phyloP scores from a whole-genome alignment of 768 basidiomycete genomes.

The Chalciporus piperatus region DNA sequence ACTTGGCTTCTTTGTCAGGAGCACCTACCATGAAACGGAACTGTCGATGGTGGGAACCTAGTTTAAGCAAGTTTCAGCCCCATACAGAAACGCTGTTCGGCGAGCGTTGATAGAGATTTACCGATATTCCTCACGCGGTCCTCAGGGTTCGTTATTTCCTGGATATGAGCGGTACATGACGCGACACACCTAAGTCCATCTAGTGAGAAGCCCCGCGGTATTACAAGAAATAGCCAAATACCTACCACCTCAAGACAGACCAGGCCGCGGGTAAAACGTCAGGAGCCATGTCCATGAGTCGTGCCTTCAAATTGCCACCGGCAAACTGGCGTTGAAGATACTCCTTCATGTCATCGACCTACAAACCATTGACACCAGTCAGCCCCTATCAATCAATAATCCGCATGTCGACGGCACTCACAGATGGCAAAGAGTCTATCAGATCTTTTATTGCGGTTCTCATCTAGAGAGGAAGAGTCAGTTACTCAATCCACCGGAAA shows the following conservation, averaged over 20 bases:
- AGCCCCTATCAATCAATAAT: background rate
- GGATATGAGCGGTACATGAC: constrained; percentile 69
- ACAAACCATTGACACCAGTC: background rate
- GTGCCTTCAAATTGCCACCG: constrained; percentile 51
- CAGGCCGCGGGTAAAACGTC: constrained; percentile 57
- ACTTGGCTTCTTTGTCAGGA: constrained; percentile 69
- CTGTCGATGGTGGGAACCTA: constrained; percentile 54
- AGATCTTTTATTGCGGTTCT: constrained; percentile 41
- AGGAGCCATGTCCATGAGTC: constrained; percentile 49
- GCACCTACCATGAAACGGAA: constrained; percentile 71
- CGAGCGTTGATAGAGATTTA: constrained; percentile 14
- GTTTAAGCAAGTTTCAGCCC: background rate
- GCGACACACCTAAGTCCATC: constrained; percentile 54
- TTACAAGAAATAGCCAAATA: background rate
- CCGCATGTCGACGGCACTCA: constrained; percentile 21
- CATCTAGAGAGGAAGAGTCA: constrained; percentile 37
- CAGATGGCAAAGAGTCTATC: constrained; percentile 49
- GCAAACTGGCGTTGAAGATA: constrained; percentile 53
- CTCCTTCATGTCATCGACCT: constrained; percentile 57
- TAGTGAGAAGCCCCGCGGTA: background rate
- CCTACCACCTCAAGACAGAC: constrained; percentile 61
- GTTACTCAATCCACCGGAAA: background rate
- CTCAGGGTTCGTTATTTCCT: constrained; percentile 54
- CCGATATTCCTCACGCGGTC: constrained; percentile 56
- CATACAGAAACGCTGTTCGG: background rate